phyloP scores from a whole-genome alignment of 352 stramenopile species.

The Blastocystis sp. region DNA sequence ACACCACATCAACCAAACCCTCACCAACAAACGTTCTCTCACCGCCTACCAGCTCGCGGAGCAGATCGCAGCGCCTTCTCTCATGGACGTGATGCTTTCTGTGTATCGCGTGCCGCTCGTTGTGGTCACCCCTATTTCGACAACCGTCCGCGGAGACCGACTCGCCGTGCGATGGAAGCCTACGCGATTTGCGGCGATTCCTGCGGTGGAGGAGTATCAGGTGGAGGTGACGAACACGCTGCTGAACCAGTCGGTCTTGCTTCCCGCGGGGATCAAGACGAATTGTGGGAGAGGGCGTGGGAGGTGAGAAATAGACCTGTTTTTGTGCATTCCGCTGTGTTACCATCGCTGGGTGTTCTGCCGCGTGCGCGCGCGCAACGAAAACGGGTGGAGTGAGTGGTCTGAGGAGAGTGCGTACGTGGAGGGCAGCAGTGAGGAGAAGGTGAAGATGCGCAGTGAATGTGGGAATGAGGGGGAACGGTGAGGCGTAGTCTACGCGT shows the following conservation, averaged over 20 bases:
- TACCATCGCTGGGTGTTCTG: not conserved
- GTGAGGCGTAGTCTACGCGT: slow-evolving; percentile 10
- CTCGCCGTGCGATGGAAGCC: not conserved
- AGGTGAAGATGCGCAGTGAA: not conserved
- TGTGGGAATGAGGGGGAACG: not conserved
- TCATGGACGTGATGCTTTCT: not conserved
- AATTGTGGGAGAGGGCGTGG: not conserved
- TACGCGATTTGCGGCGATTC: not conserved
- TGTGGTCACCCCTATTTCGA: not conserved
- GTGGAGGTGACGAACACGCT: not conserved
- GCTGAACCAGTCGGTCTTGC: not conserved
- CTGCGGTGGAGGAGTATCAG: not conserved
- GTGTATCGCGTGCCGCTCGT: not conserved
- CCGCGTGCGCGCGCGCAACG: slow-evolving; percentile 4
- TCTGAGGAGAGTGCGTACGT: slow-evolving; percentile 3
- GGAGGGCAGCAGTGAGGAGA: not conserved
- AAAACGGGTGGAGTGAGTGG: slow-evolving; percentile 33
- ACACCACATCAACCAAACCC: not conserved
- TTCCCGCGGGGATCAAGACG: not conserved
- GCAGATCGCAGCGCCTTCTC: not conserved
- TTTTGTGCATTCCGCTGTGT: not conserved
- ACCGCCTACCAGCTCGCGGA: not conserved
- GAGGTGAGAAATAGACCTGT: not conserved
- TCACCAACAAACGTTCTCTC: not conserved
- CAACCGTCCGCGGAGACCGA: not conserved